Base-by-base conservation (phyloP, 140 eudicot genomes). In the Cichorium intybus region DNA sequence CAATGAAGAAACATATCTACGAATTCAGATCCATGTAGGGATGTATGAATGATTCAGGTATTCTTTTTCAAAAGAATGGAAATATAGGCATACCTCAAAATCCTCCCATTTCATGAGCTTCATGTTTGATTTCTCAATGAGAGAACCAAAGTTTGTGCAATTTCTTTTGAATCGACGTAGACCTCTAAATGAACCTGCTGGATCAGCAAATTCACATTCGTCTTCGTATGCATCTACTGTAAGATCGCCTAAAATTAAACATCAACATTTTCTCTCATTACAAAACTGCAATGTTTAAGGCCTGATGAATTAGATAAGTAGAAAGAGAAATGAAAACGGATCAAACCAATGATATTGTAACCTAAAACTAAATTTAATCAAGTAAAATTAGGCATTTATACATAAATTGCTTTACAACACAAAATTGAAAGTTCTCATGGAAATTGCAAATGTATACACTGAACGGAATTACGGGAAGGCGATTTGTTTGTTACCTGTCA, bases 91-190 rank as follows among this genome's bases (percentile, higher is more conserved):
- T n/a, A 90, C 97, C 90, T 91, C 88, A 59, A 79, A 73, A 66
- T 92, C 95, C 78, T 92, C 95, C 99, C 99, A 92, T 72, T 85
- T 92, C 75, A 70, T 83, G 14, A 92, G 98, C 54, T 88, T 92
- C 98, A 92, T 92, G 68, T 81, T 75, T 39, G 95, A 92, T 23
- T 73, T 92, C 51, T 82, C 81, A 37, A 92, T 72, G 11, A 92
- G 84, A 52, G 82, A 83, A 0, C 98, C 98, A 68, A 92, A 92
- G 64, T 92, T 92, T 0, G 96, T 85, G 55, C 98, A 92, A 29
- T 92, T 92, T 68, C 98, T 81, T 49, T 90, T 90, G 64, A 90
- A 90, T 41, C 97, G 79, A 22, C 77, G 46, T 10, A 87, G 76
- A 15, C 97, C 95, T 82, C 61, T 75, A 64, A 90, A 90, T 0